Base-by-base conservation (phyloP, 768 basidiomycete genomes). In the Lentinus tigrinus region DNA sequence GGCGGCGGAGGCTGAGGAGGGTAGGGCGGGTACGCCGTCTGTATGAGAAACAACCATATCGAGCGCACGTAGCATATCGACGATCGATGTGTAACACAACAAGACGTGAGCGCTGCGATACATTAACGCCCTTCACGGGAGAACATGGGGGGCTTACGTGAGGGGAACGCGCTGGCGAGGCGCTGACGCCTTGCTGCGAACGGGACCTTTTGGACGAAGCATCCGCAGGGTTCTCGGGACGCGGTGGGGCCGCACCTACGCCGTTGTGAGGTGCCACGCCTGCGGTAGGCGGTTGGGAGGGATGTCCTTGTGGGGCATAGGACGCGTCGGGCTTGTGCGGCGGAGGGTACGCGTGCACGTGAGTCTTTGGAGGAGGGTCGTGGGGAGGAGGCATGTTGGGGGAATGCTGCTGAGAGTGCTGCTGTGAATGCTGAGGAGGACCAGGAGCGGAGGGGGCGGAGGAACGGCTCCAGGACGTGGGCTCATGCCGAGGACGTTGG, bases 271-370 rank as follows among this genome's bases (percentile, higher is more conserved):
- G 48, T 54, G 63, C 36, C 52, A 58, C 57, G 17, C 60, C 55
- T 19, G 56, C 53, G 11, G 62, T 52, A 21, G 51, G 52, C 26
- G 54, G 58, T 13, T 56, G 58, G 5, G 52, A 46, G 31, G 79
- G 65, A 24, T 79, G 79, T 13, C 78, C 78, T 16, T 79, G 78
- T 23, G 78, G 79, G 36, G 76, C 63, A 67, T 84, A 84, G 27
- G 77, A 77, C 23, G 73, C 78, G 58, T 84, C 83, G 48, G 79
- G 77, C 64, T 82, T 82, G 4, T 38, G 51, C 47, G 77, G 73
- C 24, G 74, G 63, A 62, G 64, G 54, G 13, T 68, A 65, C 52
- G 31, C 31, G 31, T 31, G 31, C 31, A 11, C 31, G 31, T 31
- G 31, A 19, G 66, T 47, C 36, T 70, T 68, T 4, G 61, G 57